phyloP scores from a whole-genome alignment of 305 asterid genomes.

The Fraxinus xanthoxyloides region DNA sequence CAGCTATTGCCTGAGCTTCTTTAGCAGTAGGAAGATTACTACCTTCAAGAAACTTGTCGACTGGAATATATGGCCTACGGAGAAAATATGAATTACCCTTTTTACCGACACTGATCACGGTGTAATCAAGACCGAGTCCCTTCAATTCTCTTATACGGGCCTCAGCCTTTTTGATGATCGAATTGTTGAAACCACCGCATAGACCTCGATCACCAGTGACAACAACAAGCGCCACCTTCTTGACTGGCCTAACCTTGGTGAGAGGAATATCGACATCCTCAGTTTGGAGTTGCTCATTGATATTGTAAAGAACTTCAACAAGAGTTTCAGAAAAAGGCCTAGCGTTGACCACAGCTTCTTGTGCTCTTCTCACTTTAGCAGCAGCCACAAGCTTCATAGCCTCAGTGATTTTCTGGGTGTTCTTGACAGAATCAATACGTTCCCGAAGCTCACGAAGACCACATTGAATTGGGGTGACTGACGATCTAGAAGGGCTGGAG shows the following conservation, averaged over 20 bases:
- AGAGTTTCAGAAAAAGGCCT: conserved; percentile 57
- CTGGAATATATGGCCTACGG: conserved; percentile 73
- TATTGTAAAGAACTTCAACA: conserved; percentile 60
- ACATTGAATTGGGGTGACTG: conserved; percentile 62
- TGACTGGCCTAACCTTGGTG: conserved; percentile 69
- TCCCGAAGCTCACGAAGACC: conserved; percentile 76
- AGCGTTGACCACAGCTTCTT: conserved; percentile 83
- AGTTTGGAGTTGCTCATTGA: conserved; percentile 81
- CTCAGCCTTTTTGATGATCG: conserved; percentile 66
- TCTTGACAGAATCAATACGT: conserved; percentile 75
- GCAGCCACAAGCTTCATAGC: conserved; percentile 98
- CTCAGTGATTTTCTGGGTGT: conserved; percentile 92
- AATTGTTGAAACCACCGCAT: conserved; percentile 79
- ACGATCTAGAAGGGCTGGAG: conserved; percentile 44
- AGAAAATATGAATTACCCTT: conserved; percentile 69
- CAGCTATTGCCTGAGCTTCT: conserved; percentile 90
- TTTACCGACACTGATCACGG: conserved; percentile 73
- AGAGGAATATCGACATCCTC: conserved; percentile 79
- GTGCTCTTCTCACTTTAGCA: conserved; percentile 90
- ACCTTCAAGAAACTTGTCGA: conserved; percentile 71
- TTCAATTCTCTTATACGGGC: conserved; percentile 52
- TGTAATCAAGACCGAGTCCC: conserved; percentile 57
- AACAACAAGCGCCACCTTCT: conserved; percentile 85
- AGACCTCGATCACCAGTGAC: conserved; percentile 96
- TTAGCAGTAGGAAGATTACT: conserved; percentile 71